Conservation (phyloP, 768 basidiomycete species). For the Auriscalpium vulgare region DNA sequence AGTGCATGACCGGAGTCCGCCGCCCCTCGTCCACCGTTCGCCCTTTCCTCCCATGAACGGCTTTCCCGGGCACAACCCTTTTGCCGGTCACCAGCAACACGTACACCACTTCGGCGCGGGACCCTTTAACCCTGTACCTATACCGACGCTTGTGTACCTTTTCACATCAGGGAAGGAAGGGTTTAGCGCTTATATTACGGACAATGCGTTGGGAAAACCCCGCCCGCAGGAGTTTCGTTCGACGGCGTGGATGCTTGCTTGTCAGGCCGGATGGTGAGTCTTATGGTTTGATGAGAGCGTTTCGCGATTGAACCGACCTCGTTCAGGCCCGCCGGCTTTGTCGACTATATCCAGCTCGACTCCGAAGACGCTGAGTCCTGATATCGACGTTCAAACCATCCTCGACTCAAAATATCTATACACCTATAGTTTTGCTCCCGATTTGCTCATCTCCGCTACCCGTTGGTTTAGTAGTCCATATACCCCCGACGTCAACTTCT, state of each 20-base stretch:
- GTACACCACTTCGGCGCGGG: not conserved
- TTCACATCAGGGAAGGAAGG: slow-evolving; percentile 9
- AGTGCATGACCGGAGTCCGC: slow-evolving; percentile 10
- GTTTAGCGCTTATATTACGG: slow-evolving; percentile 9
- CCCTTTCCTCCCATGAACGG: not conserved
- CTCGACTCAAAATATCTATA: no score
- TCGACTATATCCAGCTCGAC: slow-evolving; percentile 14
- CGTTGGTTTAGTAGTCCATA: slow-evolving; percentile 40
- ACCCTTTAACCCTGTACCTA: not conserved
- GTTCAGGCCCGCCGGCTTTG: slow-evolving; percentile 8
- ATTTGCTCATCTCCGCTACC: not conserved
- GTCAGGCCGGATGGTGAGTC: slow-evolving; percentile 10
- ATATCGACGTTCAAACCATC: no score
- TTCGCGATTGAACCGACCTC: not conserved
- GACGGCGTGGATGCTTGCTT: slow-evolving; percentile 13
- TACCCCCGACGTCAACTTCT: slow-evolving; percentile 42
- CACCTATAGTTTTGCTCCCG: no score
- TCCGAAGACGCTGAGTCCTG: slow-evolving; percentile 4
- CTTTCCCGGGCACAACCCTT: not conserved
- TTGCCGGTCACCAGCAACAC: not conserved
- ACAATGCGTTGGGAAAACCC: slow-evolving; percentile 12
- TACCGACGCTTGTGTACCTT: slow-evolving; percentile 12
- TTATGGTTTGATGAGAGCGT: not conserved
- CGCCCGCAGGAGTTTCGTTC: slow-evolving; percentile 6
- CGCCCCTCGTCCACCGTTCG: not conserved